Conservation (phyloP, 1,139 yeast genomes). For the Debaryomyces psychrophilus region DNA sequence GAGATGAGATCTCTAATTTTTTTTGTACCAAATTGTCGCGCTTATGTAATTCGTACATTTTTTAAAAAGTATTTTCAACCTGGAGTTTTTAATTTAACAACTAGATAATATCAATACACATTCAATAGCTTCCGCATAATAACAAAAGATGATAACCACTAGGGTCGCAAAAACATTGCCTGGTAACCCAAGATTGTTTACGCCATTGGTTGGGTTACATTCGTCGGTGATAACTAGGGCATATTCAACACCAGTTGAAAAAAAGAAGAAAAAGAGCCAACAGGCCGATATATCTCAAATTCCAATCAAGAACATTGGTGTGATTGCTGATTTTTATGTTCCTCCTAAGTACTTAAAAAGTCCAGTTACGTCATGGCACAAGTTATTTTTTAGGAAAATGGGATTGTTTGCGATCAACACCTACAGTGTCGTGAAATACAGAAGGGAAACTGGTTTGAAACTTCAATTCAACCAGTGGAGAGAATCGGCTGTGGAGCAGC, state of each 20-base stretch:
- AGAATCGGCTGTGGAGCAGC: constrained; percentile 46
- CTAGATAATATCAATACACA: background rate
- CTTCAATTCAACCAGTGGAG: constrained; percentile 49
- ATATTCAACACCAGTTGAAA: constrained; percentile 16
- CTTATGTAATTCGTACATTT: constrained; percentile 1
- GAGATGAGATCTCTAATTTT: constrained; percentile 5
- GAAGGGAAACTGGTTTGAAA: constrained; percentile 43
- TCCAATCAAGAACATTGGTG: constrained; percentile 45
- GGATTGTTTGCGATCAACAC: constrained; percentile 50
- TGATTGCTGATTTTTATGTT: constrained; percentile 47
- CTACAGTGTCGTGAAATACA: constrained; percentile 44
- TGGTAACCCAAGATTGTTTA: background rate
- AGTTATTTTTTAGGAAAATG: constrained; percentile 39
- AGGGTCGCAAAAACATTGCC: background rate
- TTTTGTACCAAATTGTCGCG: background rate
- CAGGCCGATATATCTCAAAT: constrained; percentile 39
- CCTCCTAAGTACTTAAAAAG: constrained; percentile 39
- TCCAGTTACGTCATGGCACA: constrained; percentile 45
- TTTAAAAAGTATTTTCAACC: constrained; percentile 1
- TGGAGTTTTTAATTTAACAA: constrained; percentile 1
- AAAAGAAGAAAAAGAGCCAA: constrained; percentile 24
- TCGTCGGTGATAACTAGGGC: background rate
- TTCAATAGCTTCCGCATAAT: background rate
- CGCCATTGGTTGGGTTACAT: background rate
- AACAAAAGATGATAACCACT: background rate